Evolutionary conservation across 306 rosid genomes (phyloP).

Genomic region (Spatholobus suberectus): DNA sequence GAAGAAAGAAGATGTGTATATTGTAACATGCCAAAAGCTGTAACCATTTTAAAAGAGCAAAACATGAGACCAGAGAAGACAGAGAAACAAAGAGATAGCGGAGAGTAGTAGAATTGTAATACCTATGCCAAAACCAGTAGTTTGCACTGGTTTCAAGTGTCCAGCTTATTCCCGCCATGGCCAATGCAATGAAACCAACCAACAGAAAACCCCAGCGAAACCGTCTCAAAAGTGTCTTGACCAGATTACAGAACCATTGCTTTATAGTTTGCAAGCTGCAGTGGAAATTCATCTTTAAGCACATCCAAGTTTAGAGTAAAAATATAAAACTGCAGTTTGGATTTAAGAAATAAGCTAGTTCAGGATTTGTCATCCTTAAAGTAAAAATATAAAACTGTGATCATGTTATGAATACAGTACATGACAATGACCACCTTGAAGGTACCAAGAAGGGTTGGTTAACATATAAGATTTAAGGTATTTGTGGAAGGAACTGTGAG

Average conservation of each 20-base stretch:
- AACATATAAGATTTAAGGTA: not conserved
- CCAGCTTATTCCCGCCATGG: slow-evolving; percentile 89
- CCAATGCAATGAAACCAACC: slow-evolving; percentile 71
- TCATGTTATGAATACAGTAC: not conserved
- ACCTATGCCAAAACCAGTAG: slow-evolving; percentile 99
- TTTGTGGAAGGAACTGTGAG: not conserved
- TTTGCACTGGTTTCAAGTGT: slow-evolving; percentile 72
- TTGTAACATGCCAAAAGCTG: slow-evolving; percentile 94
- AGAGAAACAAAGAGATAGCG: slow-evolving; percentile 30
- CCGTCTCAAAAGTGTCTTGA: slow-evolving; percentile 63
- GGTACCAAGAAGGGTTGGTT: slow-evolving; percentile 9
- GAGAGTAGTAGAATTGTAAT: slow-evolving; percentile 23
- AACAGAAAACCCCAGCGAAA: slow-evolving; percentile 79
- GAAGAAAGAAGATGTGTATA: slow-evolving; percentile 81
- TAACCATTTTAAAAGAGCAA: slow-evolving; percentile 37
- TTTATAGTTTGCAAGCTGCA: slow-evolving; percentile 72
- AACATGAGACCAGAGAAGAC: slow-evolving; percentile 5
- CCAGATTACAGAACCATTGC: slow-evolving; percentile 64
- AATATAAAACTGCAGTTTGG: slow-evolving; percentile 3
- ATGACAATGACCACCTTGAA: not conserved
- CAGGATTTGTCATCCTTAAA: slow-evolving; percentile 1
- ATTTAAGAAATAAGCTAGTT: not conserved
- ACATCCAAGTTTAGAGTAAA: not conserved
- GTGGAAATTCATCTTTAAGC: slow-evolving; percentile 25
- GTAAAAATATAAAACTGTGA: not conserved